A percentile compares a stretch with the other conserved stretches of the same genome.
phyloP scores from a whole-genome alignment of 306 rosid species.

The Quercus cerris region DNA sequence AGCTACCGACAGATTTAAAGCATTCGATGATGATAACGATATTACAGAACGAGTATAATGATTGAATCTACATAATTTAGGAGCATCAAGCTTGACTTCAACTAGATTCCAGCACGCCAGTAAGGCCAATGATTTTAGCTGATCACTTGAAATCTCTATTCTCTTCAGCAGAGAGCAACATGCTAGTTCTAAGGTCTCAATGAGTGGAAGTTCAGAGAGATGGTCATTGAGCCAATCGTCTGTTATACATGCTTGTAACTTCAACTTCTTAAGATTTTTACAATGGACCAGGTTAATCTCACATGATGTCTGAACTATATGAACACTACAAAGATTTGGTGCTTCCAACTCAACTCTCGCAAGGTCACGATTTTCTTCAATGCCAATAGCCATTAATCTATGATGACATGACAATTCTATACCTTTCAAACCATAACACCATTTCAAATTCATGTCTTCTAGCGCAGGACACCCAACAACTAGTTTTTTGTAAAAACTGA shows the following conservation, averaged over 20 bases:
- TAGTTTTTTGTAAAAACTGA: too few relatives aligned
- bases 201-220: constrained; percentile 22
- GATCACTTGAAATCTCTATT: constrained; percentile 25
- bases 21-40: neutral
- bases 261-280: constrained; percentile 12
- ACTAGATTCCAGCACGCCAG: neutral
- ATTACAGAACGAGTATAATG: neutral
- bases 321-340: neutral
- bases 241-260: neutral
- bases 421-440: too few relatives aligned
- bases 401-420: too few relatives aligned
- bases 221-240: constrained; percentile 22
- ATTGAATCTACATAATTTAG: constrained; percentile 4
- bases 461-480: too few relatives aligned
- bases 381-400: too few relatives aligned
- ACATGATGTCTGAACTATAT: neutral
- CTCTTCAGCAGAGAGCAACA: constrained; percentile 20
- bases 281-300: neutral
- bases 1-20: neutral
- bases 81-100: constrained; percentile 26
- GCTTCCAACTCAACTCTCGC: too few relatives aligned
- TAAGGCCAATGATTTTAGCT: constrained; percentile 16
- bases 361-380: too few relatives aligned
- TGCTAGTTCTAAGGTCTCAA: constrained; percentile 22
- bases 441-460: too few relatives aligned